Evolutionary conservation across 345 rosid genomes (phyloP).

Genomic region (Hibiscus syriacus): DNA sequence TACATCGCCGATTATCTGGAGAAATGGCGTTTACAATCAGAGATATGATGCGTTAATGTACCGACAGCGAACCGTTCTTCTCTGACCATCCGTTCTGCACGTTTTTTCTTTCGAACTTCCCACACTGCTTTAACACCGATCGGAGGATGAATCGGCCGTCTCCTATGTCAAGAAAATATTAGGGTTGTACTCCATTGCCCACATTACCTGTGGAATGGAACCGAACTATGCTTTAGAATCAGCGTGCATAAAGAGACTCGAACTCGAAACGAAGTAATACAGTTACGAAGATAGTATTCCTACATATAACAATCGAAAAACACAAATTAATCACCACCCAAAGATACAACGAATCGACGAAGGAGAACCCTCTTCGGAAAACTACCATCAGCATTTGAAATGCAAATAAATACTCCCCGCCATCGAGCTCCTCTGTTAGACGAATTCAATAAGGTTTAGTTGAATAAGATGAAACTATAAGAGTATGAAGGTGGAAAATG

Average conservation of each 20-base stretch:
- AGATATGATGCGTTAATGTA: neutral
- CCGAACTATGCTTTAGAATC: constrained; percentile 25
- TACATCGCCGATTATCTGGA: constrained; percentile 71
- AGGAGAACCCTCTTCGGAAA: constrained; percentile 90
- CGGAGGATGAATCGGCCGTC: constrained; percentile 22
- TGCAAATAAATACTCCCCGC: constrained; percentile 91
- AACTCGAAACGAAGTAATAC: neutral
- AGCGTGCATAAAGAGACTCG: neutral
- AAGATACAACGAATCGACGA: constrained; percentile 72
- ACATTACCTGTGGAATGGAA: constrained; percentile 65
- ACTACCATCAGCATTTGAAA: constrained; percentile 97
- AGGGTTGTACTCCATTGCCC: constrained; percentile 99
- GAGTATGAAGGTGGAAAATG: neutral
- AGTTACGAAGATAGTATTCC: too few relatives aligned
- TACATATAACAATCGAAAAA: neutral
- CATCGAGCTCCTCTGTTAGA: constrained; percentile 80
- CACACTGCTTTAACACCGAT: too few relatives aligned
- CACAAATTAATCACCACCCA: constrained; percentile 68
- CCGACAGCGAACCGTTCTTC: constrained; percentile 48
- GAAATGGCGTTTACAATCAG: constrained; percentile 5
- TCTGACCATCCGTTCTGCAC: constrained; percentile 44
- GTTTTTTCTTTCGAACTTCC: constrained; percentile 74
- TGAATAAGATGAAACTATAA: neutral
- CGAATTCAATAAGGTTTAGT: constrained; percentile 2
- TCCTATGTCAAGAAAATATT: constrained; percentile 54